Evolutionary conservation across 2,329 filamentous ascomycete species (phyloP).

Genomic region (Talaromyces sp.): DNA sequence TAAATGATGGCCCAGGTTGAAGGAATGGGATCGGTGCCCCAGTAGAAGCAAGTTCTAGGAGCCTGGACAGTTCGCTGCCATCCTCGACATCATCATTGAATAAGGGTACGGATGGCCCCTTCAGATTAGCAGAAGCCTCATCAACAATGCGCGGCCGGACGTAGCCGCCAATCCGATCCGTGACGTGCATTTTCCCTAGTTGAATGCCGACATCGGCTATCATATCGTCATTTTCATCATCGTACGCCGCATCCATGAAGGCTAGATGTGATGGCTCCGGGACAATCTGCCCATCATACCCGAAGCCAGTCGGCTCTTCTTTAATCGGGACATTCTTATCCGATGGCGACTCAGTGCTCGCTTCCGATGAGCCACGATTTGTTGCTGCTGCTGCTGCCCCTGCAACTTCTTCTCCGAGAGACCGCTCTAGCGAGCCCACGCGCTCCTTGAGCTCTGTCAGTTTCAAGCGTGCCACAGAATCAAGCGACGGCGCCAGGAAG

Average conservation of each 20-base stretch:
- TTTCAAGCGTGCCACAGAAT: conserved; percentile 64
- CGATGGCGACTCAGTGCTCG: background rate
- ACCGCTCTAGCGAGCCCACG: conserved; percentile 66
- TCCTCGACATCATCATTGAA: background rate
- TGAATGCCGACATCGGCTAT: conserved; percentile 68
- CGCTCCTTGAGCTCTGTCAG: conserved; percentile 75
- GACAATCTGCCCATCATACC: conserved; percentile 50
- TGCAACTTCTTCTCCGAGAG: conserved; percentile 64
- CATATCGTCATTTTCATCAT: conserved; percentile 61
- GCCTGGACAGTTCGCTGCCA: conserved; percentile 2
- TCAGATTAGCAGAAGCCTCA: conserved; percentile 50
- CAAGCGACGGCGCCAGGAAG: conserved; percentile 64
- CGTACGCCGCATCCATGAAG: conserved; percentile 63
- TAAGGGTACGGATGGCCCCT: background rate
- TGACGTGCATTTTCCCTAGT: conserved; percentile 68
- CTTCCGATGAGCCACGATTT: conserved; percentile 4
- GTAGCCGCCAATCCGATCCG: conserved; percentile 68
- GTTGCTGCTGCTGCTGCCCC: conserved; percentile 31
- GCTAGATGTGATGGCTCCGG: conserved; percentile 61
- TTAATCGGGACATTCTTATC: background rate
- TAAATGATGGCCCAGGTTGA: conserved; percentile 61
- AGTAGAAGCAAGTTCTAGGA: conserved; percentile 10
- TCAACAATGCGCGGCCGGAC: conserved; percentile 66
- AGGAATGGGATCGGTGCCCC: conserved; percentile 45
- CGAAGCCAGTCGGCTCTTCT: conserved; percentile 29